These are phyloP conservation scores for Neurospora tetrasperma DNA, from an alignment of 495 filamentous ascomycete genomes.

Conservation along the genomic window DNA sequence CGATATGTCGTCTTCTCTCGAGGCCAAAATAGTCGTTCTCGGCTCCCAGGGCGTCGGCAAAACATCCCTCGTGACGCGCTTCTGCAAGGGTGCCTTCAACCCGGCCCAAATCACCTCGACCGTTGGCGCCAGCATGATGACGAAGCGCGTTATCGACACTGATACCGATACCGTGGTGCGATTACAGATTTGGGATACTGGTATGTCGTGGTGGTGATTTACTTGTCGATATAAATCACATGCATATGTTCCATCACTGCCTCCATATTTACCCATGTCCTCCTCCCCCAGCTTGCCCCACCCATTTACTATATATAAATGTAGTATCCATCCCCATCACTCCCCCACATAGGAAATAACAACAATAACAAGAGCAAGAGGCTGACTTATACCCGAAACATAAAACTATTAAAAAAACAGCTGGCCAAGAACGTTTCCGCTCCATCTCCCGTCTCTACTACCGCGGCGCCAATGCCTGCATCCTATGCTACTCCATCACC, in stretches of 20 bases:
- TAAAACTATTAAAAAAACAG: constrained; percentile 18
- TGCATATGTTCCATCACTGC: too few species aligned
- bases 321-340: not conserved
- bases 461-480: constrained; percentile 84
- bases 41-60: constrained; percentile 92
- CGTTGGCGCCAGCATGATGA: constrained; percentile 87
- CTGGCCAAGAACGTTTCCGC: constrained; percentile 91
- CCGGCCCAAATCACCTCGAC: constrained; percentile 64
- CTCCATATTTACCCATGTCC: not conserved
- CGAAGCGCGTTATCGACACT: constrained; percentile 80
- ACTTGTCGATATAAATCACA: not conserved
- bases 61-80: constrained; percentile 82
- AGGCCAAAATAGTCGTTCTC: constrained; percentile 88
- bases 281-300: not conserved
- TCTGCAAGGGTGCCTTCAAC: constrained; percentile 69
- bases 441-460: constrained; percentile 92
- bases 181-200: constrained; percentile 85
- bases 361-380: not conserved
- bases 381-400: too few species aligned
- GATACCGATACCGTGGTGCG: constrained; percentile 70
- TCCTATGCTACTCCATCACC: constrained; percentile 93
- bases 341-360: not conserved
- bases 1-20: constrained; percentile 60
- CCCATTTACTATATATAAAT: not conserved
- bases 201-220: constrained; percentile 15